These are phyloP conservation scores for Berberis vulgaris DNA, from an alignment of 164 flowering plant genomes.

Conservation along the genomic window DNA sequence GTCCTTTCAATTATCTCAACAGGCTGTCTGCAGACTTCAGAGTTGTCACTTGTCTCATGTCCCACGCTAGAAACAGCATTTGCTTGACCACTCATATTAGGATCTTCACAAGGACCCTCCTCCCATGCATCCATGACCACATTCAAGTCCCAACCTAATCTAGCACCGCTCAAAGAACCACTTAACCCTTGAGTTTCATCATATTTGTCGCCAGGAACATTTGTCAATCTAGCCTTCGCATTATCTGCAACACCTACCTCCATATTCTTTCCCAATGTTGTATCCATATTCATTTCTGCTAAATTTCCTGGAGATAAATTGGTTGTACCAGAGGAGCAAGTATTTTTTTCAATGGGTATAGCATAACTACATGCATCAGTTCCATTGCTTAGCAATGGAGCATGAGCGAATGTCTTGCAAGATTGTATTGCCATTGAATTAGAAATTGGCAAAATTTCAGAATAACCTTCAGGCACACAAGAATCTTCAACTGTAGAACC, in stretches of 20 bases:
- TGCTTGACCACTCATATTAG: conserved; percentile 11
- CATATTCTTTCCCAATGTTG: conserved; percentile 5
- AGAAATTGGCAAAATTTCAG: too few species aligned
- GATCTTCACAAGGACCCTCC: conserved; percentile 27
- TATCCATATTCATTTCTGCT: background rate
- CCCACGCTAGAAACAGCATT: conserved; percentile 3
- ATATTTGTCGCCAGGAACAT: conserved; percentile 6
- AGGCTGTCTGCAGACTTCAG: too few species aligned
- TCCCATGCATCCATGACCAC: conserved; percentile 61
- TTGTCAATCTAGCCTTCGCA: conserved; percentile 5
- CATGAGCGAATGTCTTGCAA: too few species aligned
- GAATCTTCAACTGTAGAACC: background rate
- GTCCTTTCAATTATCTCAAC: background rate
- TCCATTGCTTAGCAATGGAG: too few species aligned
- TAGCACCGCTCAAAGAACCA: conserved; percentile 26
- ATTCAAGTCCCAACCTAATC: conserved; percentile 66
- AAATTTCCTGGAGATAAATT: conserved; percentile 6
- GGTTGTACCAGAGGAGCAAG: background rate
- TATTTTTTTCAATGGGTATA: too few species aligned
- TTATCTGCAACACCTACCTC: conserved; percentile 5
- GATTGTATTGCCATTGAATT: too few species aligned
- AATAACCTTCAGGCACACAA: conserved; percentile 3
- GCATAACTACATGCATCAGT: too few species aligned
- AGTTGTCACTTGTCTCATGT: conserved; percentile 4
- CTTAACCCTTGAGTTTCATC: conserved; percentile 9